phyloP scores from a whole-genome alignment of 805 yeast species.

The Teunomyces gatunensis region DNA sequence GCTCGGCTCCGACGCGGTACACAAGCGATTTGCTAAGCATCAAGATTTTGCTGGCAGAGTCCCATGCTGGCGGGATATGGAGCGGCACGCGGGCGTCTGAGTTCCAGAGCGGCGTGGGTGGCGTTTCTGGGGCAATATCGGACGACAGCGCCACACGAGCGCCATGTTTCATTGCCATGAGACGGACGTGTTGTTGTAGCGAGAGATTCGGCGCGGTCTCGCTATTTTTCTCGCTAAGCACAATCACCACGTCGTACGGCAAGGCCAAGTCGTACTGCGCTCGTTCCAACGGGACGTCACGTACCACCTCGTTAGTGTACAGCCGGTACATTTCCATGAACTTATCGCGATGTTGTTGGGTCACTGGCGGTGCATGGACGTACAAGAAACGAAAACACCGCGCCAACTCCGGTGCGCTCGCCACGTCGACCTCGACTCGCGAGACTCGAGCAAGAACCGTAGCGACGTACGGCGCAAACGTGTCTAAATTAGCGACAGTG shows the following conservation, averaged over 20 bases:
- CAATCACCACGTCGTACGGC: conserved; percentile 14
- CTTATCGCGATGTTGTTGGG: background rate
- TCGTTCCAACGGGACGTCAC: conserved; percentile 8
- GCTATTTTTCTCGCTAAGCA: conserved; percentile 9
- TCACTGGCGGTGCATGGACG: background rate
- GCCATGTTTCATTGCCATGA: conserved; percentile 32
- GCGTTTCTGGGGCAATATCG: background rate
- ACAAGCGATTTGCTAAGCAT: conserved; percentile 26
- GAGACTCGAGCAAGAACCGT: conserved; percentile 2
- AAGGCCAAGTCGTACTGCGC: conserved; percentile 27
- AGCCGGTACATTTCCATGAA: background rate
- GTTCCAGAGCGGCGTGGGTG: conserved; percentile 16
- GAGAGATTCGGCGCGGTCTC: conserved; percentile 7
- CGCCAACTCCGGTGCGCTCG: conserved; percentile 10
- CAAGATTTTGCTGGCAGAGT: conserved; percentile 50
- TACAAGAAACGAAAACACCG: conserved; percentile 11
- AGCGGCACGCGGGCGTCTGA: conserved; percentile 4
- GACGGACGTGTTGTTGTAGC: conserved; percentile 38
- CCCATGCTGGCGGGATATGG: conserved; percentile 48
- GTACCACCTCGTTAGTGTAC: conserved; percentile 1
- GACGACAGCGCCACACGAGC: conserved; percentile 12
- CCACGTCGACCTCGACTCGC: conserved; percentile 9
- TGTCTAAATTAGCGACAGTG: conserved; percentile 12
- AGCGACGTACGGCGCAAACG: conserved; percentile 11
- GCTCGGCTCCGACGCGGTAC: conserved; percentile 11